These are phyloP conservation scores for Selaginella tamariscina DNA, from an alignment of 75 land plant species.

Conservation along the genomic window DNA sequence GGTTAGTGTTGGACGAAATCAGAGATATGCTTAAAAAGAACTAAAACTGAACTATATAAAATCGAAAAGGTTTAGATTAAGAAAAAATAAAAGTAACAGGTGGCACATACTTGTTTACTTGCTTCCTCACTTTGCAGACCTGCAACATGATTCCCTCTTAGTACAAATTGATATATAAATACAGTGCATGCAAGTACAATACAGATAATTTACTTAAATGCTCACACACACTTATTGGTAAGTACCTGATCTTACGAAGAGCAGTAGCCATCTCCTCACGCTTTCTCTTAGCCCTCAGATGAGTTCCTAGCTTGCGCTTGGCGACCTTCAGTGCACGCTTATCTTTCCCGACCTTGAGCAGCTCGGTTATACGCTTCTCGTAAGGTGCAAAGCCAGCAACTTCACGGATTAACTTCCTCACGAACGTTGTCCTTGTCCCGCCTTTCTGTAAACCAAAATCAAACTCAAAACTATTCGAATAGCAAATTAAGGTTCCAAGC, in stretches of 20 bases:
- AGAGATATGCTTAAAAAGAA: constrained; percentile 53
- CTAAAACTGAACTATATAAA: neutral
- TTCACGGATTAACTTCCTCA: constrained; percentile 65
- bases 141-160: no score
- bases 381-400: constrained; percentile 95
- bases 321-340: constrained; percentile 87
- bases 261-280: constrained; percentile 83
- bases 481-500: no score
- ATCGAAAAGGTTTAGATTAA: no score
- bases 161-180: neutral
- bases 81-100: no score
- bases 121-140: no score
- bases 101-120: no score
- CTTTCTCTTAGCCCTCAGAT: constrained; percentile 92
- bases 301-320: constrained; percentile 87
- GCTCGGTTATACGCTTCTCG: constrained; percentile 88
- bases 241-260: constrained; percentile 69
- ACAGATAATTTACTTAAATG: no score
- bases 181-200: neutral
- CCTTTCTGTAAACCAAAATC: neutral
- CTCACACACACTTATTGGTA: no score
- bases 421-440: constrained; percentile 39
- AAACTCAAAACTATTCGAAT: no score
- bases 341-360: constrained; percentile 86
- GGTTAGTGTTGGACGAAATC: constrained; percentile 61